These are phyloP conservation scores for Alternaria panax DNA, from an alignment of 2,329 filamentous ascomycete species.

Conservation along the genomic window DNA sequence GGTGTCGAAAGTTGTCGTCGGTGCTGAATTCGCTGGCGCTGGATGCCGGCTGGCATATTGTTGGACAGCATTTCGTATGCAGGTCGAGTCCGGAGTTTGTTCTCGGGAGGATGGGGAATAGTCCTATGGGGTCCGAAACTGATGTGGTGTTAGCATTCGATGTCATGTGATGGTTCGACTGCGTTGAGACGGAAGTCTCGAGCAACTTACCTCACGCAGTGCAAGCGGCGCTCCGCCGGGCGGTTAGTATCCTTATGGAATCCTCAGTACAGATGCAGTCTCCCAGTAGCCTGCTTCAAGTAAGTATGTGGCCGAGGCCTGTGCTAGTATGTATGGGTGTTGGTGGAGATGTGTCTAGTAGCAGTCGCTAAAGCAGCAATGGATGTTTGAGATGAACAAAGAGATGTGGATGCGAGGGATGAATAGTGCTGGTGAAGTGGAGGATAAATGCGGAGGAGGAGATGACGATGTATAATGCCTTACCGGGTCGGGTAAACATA, in stretches of 20 bases:
- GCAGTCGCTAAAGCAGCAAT: conserved; percentile 17
- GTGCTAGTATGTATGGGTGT: conserved; percentile 24
- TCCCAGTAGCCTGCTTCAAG: conserved; percentile 48
- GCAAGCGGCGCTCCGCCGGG: conserved; percentile 82
- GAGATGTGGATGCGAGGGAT: conserved; percentile 32
- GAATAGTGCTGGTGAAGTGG: conserved; percentile 25
- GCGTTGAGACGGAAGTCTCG: background rate
- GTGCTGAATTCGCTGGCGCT: conserved; percentile 77
- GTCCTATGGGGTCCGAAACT: conserved; percentile 53
- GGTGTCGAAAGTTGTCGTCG: conserved; percentile 89
- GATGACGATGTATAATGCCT: conserved; percentile 37
- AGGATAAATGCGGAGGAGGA: conserved; percentile 33
- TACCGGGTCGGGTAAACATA: conserved; percentile 36
- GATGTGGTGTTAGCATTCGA: conserved; percentile 31
- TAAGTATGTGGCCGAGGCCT: conserved; percentile 48
- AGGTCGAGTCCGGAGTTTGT: conserved; percentile 71
- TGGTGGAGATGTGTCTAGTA: conserved; percentile 13
- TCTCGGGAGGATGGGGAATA: conserved; percentile 41
- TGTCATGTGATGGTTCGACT: background rate
- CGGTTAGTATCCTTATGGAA: conserved; percentile 58
- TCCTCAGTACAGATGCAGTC: conserved; percentile 54
- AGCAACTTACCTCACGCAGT: conserved; percentile 75
- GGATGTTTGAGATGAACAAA: conserved; percentile 30
- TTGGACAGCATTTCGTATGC: conserved; percentile 80
- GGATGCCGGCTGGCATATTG: conserved; percentile 73